Base-by-base conservation (phyloP, 2,329 filamentous ascomycete species). In the Intubia oerlemansii region DNA sequence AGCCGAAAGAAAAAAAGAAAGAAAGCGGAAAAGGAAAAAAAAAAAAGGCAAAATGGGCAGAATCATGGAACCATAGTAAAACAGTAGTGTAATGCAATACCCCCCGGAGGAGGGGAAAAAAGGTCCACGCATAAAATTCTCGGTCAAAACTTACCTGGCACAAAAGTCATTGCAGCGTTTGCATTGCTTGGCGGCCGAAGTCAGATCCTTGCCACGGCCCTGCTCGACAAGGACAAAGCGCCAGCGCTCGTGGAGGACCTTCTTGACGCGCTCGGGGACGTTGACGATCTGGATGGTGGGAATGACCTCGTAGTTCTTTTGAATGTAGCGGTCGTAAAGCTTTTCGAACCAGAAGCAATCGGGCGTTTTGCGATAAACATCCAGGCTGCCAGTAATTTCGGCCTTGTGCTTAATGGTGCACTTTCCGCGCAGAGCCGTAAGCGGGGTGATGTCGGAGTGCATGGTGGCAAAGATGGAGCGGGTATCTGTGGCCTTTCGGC, bases 261-360 rank as follows among this genome's bases (percentile, higher is more conserved):
- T 90, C 52, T 95, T 95, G 45, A 98, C 85, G 45, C 77, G 80
- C 40, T 76, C 75, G 5, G 88, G 88, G 27, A 98, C 88, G 46
- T 98, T 98, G 56, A 95, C 85, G 43, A 98, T 88, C 44, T 78
- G 71, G 35, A 65, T 68, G 10, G 84, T 91, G 2, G 88, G 85
- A 36, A 98, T 85, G 31, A 93, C 78, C 43, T 98, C 88, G 60
- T 95, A 95, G 51, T 85, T 84, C 37, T 91, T 84, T 47, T 92
- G 82, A 38, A 98, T 95, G 54, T 95, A 98, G 34, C 88, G 78
- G 54, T 98, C 88, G 50, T 91, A 95, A 42, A 95, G 68, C 47
- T 93, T 91, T 44, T 92, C 85, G 48, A 80, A 98, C 78, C 84
- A 98, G 49, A 98, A 98, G 40, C 65, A 72, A 51, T 98, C 80